Conservation (phyloP, 805 yeast genomes). For the Kurtzmaniella cleridarum region DNA sequence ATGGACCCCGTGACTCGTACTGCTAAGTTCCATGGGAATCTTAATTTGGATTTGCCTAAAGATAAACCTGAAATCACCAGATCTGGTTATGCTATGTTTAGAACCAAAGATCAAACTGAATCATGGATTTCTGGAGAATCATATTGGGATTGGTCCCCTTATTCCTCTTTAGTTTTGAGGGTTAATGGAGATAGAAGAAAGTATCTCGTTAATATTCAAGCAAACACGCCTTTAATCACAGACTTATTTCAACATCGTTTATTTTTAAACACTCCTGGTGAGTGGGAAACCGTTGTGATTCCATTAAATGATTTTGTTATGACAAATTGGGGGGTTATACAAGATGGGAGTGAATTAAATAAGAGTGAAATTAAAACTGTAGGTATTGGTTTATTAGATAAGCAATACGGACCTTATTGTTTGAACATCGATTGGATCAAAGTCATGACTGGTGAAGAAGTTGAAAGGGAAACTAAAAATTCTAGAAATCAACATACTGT, state of each 20-base stretch:
- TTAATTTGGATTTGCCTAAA: conserved; percentile 61
- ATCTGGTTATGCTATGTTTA: conserved; percentile 80
- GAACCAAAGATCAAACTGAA: conserved; percentile 61
- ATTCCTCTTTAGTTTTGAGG: conserved; percentile 56
- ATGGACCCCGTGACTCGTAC: conserved; percentile 26
- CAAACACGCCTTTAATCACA: conserved; percentile 70
- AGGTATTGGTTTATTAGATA: conserved; percentile 75
- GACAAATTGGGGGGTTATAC: conserved; percentile 72
- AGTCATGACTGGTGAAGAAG: conserved; percentile 55
- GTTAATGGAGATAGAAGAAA: conserved; percentile 72
- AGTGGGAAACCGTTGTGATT: conserved; percentile 80
- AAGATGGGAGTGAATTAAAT: conserved; percentile 51
- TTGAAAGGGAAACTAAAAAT: conserved; percentile 33
- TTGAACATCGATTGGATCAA: conserved; percentile 69
- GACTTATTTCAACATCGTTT: conserved; percentile 81
- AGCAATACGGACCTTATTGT: conserved; percentile 69
- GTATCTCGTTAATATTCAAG: conserved; percentile 75
- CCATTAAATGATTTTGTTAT: conserved; percentile 75
- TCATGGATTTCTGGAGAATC: conserved; percentile 44
- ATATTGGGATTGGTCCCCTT: conserved; percentile 68
- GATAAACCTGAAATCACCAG: conserved; percentile 58
- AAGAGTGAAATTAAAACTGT: conserved; percentile 61
- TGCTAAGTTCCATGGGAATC: conserved; percentile 49
- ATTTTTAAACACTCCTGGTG: conserved; percentile 63
- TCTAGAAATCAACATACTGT: conserved; percentile 21